Base-by-base conservation (phyloP, 2,329 filamentous ascomycete genomes). In the Ascochyta viciae-villosae region DNA sequence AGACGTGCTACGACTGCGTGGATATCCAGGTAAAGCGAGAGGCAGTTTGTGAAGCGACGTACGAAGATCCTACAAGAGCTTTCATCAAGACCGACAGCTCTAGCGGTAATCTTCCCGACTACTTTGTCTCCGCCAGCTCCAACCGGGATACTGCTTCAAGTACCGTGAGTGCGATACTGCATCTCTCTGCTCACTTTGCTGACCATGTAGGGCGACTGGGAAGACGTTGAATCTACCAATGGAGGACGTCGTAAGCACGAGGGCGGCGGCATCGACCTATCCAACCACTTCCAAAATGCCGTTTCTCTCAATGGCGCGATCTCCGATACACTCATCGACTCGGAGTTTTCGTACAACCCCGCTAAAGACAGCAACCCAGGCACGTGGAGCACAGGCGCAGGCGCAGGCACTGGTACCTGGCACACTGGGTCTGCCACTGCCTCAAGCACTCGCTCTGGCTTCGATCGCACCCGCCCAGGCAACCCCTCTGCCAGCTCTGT, bases 1-100 rank as follows among this genome's bases (percentile, higher is more conserved):
- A 72, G 71, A 65, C 57, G 48, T 77, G 74, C 60, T 72, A 63
- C 38, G 58, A 47, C 6, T 77, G 75, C 53, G 66, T 70, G 15
- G 65, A 73, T 1, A 35, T 54, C 9, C 70, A 68, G 33, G 47
- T 74, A 6, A 59, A 51, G 1, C 58, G 63, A 0, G 57, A 67
- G 4, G 49, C 73, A 2, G 42, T 70, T n/a, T 56, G 72, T 6
- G 70, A 72, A 7, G 61, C 72, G 16, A 54, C 55, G 3, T 76
- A 75, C 40, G 76, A 77, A 2, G 59, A 68, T 16, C 61, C 49
- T 1, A 43, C 43, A 1, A 63, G 58, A 8, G 57, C 66, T 3
- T 72, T 71, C 50, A n/a, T 63, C n/a, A 61, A 57, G 10, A 39
- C 51, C 4, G 65, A 67, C 16, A 35, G 49, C 29, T 60, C 57